Conservation (phyloP, 2,329 filamentous ascomycete species). For the Gremmenia infestans region DNA sequence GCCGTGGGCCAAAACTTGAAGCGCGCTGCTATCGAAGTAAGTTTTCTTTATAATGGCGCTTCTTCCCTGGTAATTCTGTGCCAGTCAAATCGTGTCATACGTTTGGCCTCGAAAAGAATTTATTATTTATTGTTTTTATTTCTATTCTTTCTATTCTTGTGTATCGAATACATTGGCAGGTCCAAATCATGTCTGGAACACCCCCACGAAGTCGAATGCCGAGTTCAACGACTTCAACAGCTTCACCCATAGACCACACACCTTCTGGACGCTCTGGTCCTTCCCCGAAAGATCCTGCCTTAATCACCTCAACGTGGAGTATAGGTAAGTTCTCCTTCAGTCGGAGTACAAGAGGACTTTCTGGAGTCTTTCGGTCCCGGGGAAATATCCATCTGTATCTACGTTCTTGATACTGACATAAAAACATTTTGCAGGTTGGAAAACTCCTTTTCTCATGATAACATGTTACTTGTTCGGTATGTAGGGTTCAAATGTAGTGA, state of each 20-base stretch:
- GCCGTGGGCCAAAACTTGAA: neutral
- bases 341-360: too few species aligned
- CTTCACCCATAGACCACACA: neutral
- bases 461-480: slow-evolving; percentile 16
- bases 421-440: slow-evolving; percentile 10
- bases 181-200: neutral
- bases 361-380: neutral
- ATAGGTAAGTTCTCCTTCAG: neutral
- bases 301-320: slow-evolving; percentile 12
- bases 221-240: neutral
- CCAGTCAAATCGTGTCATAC: neutral
- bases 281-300: slow-evolving; percentile 8
- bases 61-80: neutral
- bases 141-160: neutral
- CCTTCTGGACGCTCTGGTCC: neutral
- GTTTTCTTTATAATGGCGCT: neutral
- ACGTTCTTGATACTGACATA: too few species aligned
- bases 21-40: neutral
- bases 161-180: neutral
- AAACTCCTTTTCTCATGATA: slow-evolving; percentile 19
- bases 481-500: neutral
- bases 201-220: neutral
- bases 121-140: neutral
- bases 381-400: too few species aligned
- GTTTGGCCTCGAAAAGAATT: neutral